Conservation (phyloP, 768 basidiomycete genomes). For the Podaxis carcinomalis region DNA sequence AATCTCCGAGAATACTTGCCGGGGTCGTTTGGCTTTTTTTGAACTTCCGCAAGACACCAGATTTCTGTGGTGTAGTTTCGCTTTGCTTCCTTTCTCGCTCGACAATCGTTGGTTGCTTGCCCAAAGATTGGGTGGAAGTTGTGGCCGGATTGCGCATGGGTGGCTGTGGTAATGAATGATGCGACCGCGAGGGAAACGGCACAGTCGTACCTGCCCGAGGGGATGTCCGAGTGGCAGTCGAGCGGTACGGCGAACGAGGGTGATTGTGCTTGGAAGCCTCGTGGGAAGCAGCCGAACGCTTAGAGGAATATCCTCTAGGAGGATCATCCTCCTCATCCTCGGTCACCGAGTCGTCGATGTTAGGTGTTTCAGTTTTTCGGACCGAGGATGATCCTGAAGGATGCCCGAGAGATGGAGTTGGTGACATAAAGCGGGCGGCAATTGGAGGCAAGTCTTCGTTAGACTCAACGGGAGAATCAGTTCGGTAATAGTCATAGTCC, state of each 20-base stretch:
- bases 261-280: conserved; percentile 56
- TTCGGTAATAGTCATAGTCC: conserved; percentile 69
- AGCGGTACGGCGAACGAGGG: conserved; percentile 74
- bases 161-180: conserved; percentile 65
- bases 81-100: conserved; percentile 49
- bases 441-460: conserved; percentile 79
- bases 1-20: conserved; percentile 41
- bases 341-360: conserved; percentile 68
- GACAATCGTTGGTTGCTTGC: conserved; percentile 56
- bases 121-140: conserved; percentile 72
- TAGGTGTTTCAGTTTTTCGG: conserved; percentile 53
- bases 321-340: conserved; percentile 71
- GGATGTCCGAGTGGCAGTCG: conserved; percentile 35
- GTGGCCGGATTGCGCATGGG: conserved; percentile 53
- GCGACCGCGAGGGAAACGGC: conserved; percentile 77
- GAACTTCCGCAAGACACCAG: conserved; percentile 63
- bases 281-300: conserved; percentile 30
- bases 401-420: conserved; percentile 43
- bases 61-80: conserved; percentile 25
- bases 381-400: conserved; percentile 29
- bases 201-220: conserved; percentile 42
- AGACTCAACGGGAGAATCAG: conserved; percentile 69
- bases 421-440: conserved; percentile 88
- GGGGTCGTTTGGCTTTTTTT: conserved; percentile 59
- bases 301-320: conserved; percentile 46